Evolutionary conservation across 2,329 filamentous ascomycete genomes (phyloP), one percentile per base, ranked within the genome.

Genomic region (Talaromyces verruculosus): DNA sequence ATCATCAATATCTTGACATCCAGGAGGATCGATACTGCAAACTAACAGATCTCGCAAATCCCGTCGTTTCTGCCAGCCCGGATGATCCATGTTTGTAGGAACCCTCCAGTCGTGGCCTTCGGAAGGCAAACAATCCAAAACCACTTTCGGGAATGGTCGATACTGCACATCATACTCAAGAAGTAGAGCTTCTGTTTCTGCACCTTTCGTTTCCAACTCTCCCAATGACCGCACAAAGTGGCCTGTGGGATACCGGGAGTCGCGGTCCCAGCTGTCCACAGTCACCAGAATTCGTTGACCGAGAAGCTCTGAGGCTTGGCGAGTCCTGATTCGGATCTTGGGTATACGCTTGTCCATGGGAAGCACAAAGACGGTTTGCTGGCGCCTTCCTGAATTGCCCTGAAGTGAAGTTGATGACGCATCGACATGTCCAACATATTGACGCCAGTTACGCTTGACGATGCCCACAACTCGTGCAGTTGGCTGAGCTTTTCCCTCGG

Each of bases 291-390:
- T 89, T 65, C 96, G 89, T 82, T 98, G 95, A 5, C 95, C 95
- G 33, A 97, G 79, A 3, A 99, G 85, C 73, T 97, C 92, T 17
- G 88, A 88, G 28, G 93, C 93, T 78, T 98, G 95, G 61, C 95
- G 87, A 11, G 95, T 98, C 61, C 93, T 89, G 64, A 99, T 88
- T 55, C 93, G 88, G 72, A 99, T 97, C 82, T 98, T 99, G 2
- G 95, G 95, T 25, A 99, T 91, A 73, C 92, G 90, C 83, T 97
- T 98, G 79, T 99, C 94, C 94, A 99, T 98, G 3, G 95, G 93
- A 59, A 98, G 88, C 19, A 99, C 84, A 79, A 99, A 99, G 15
- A 99, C 93, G 17, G 88, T 96, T 75, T 97, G 93, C 75, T 96
- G 92, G 72, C 91, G 91, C 66, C 93, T 87, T 35, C 92, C 92